These are phyloP conservation scores for Monosporascus cannonballus DNA, from an alignment of 2,329 filamentous ascomycete genomes.

Conservation along the genomic window DNA sequence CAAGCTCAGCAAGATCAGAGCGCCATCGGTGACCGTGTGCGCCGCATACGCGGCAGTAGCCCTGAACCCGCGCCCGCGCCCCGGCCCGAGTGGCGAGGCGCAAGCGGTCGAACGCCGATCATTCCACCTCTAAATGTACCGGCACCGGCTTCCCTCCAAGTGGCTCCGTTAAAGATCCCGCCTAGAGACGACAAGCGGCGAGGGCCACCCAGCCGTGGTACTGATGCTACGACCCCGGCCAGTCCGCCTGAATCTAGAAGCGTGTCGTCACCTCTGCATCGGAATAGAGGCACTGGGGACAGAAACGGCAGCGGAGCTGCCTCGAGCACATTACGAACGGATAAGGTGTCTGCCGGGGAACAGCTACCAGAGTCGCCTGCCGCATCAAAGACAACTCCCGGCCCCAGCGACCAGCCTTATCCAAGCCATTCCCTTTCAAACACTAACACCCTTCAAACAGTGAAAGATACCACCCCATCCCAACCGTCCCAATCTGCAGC, in stretches of 20 bases:
- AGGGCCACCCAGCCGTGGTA: conserved; percentile 11
- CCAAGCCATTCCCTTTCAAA: conserved; percentile 33
- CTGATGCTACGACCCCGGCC: conserved; percentile 24
- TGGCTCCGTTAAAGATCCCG: conserved; percentile 51
- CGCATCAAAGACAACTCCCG: conserved; percentile 16
- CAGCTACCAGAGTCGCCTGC: conserved; percentile 14
- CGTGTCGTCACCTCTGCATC: conserved; percentile 14
- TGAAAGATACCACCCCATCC: conserved; percentile 6
- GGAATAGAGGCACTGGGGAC: conserved; percentile 3
- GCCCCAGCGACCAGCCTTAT: conserved; percentile 21
- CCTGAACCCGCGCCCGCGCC: conserved; percentile 5
- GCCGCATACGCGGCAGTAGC: conserved; percentile 32
- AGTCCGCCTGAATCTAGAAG: conserved; percentile 30
- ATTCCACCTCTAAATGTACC: conserved; percentile 50
- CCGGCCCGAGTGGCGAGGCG: conserved; percentile 65
- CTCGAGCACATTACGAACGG: conserved; percentile 25
- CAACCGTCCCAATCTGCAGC: conserved; percentile 2
- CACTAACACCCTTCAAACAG: conserved; percentile 13
- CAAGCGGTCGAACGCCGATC: conserved; percentile 61
- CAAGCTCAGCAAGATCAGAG: conserved; percentile 23
- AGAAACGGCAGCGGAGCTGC: conserved; percentile 5
- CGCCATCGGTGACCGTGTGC: conserved; percentile 40
- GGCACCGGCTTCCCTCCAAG: conserved; percentile 44
- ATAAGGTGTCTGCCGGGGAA: conserved; percentile 22
- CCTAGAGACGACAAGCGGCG: conserved; percentile 42